Evolutionary conservation across 805 yeast species (phyloP).

Genomic region (Wickerhamiella allomyrinae): DNA sequence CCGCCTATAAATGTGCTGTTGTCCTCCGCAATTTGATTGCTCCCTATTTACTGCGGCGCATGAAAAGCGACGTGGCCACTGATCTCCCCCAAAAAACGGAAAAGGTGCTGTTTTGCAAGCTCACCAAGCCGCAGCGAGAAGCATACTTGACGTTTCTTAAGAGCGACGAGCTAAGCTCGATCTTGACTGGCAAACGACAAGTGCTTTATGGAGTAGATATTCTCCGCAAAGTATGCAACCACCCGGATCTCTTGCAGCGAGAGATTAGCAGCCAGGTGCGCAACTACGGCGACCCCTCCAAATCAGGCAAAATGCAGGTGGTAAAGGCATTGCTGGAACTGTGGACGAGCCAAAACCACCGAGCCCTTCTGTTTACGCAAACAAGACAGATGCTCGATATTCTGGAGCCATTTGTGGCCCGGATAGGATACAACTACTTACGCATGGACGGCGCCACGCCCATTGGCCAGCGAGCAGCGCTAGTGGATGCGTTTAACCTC

Average conservation of each 20-base stretch:
- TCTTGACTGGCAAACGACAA: slow-evolving; percentile 61
- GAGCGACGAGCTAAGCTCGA: slow-evolving; percentile 61
- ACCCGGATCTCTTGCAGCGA: slow-evolving; percentile 66
- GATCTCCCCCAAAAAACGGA: slow-evolving; percentile 89
- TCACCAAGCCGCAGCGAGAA: slow-evolving; percentile 62
- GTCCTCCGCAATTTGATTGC: slow-evolving; percentile 74
- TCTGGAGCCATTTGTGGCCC: slow-evolving; percentile 48
- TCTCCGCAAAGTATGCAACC: slow-evolving; percentile 84
- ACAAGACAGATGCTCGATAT: slow-evolving; percentile 90
- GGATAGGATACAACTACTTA: slow-evolving; percentile 36
- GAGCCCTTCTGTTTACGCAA: slow-evolving; percentile 78
- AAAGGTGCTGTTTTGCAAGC: slow-evolving; percentile 80
- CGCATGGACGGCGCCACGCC: slow-evolving; percentile 94
- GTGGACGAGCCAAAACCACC: slow-evolving; percentile 68
- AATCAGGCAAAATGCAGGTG: slow-evolving; percentile 86
- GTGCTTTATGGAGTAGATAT: slow-evolving; percentile 83
- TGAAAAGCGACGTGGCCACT: slow-evolving; percentile 88
- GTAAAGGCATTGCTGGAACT: slow-evolving; percentile 55
- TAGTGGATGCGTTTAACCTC: slow-evolving; percentile 70
- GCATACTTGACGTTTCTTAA: slow-evolving; percentile 61
- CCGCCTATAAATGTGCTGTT: slow-evolving; percentile 93
- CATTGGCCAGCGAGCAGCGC: slow-evolving; percentile 54
- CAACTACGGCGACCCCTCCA: slow-evolving; percentile 31
- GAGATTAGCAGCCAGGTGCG: slow-evolving; percentile 26
- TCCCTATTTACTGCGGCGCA: slow-evolving; percentile 74